phyloP scores from a whole-genome alignment of 2,329 filamentous ascomycete genomes.

The Aspergillus amoenus region DNA sequence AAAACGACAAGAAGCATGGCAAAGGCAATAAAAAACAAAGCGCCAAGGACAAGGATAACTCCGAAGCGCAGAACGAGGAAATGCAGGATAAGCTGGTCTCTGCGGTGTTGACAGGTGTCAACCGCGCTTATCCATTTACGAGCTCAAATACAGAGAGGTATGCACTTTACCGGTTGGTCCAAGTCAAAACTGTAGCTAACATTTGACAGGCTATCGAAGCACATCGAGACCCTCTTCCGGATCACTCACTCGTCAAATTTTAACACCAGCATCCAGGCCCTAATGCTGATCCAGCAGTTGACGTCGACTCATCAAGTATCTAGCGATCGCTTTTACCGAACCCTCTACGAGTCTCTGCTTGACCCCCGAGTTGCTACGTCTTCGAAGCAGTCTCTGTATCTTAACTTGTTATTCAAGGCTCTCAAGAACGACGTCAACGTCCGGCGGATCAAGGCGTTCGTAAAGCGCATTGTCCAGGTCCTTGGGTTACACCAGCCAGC shows the following conservation, averaged over 20 bases:
- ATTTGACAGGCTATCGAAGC: constrained; percentile 67
- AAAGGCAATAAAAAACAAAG: constrained; percentile 40
- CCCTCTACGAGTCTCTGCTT: constrained; percentile 89
- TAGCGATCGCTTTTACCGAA: constrained; percentile 90
- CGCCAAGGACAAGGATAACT: constrained; percentile 46
- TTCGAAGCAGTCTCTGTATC: constrained; percentile 92
- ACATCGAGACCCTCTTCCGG: constrained; percentile 90
- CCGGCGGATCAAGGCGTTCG: constrained; percentile 90
- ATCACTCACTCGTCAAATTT: constrained; percentile 98
- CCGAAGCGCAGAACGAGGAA: constrained; percentile 58
- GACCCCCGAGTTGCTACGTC: constrained; percentile 85
- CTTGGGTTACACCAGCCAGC: constrained; percentile 85
- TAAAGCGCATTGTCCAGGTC: constrained; percentile 87
- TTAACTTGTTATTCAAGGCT: constrained; percentile 86
- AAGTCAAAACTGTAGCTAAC: constrained; percentile 18
- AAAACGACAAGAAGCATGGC: constrained; percentile 33
- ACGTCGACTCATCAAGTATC: constrained; percentile 76
- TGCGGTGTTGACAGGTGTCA: constrained; percentile 88
- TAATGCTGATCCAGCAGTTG: constrained; percentile 92
- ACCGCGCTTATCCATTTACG: constrained; percentile 91
- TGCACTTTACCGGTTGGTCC: constrained; percentile 25
- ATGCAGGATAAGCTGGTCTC: constrained; percentile 89
- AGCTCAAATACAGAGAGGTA: constrained; percentile 74
- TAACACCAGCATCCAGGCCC: constrained; percentile 94
- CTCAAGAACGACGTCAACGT: constrained; percentile 88